Percentiles rank a stretch among this genome's conserved stretches.
These are phyloP conservation scores for Metarhizium rileyi DNA, from an alignment of 2,329 filamentous ascomycete species.

Conservation along the genomic window DNA sequence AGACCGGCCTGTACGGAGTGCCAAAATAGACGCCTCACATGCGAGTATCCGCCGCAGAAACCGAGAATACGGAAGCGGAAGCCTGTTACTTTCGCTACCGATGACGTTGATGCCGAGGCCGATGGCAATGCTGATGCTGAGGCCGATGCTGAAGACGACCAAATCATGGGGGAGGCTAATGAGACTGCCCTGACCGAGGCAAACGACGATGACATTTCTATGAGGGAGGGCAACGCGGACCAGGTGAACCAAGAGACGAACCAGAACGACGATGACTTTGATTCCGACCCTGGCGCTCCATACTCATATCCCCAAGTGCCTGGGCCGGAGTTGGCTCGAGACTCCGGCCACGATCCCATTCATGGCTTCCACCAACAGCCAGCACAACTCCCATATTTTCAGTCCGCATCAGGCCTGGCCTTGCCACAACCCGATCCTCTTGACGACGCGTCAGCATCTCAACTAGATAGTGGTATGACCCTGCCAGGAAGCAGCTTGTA, in stretches of 20 bases:
- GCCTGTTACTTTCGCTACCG: constrained; percentile 11
- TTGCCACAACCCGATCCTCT: constrained; percentile 16
- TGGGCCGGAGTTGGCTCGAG: constrained; percentile 11
- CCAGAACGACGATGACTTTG: neutral
- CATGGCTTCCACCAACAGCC: constrained; percentile 11
- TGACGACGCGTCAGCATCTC: constrained; percentile 1
- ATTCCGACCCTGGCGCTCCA: constrained; percentile 2
- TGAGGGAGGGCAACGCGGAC: constrained; percentile 4
- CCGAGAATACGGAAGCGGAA: constrained; percentile 15
- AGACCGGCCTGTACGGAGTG: constrained; percentile 31
- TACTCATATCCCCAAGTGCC: constrained; percentile 21
- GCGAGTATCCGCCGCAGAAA: constrained; percentile 29
- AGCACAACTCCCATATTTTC: constrained; percentile 18
- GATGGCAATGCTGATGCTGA: no score
- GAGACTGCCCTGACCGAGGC: constrained; percentile 4
- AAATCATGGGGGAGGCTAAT: constrained; percentile 7
- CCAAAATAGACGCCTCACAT: constrained; percentile 18
- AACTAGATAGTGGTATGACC: constrained; percentile 6
- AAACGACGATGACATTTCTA: constrained; percentile 8
- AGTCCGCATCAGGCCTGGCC: constrained; percentile 15
- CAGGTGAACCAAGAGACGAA: neutral
- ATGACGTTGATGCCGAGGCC: neutral
- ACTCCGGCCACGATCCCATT: constrained; percentile 10
- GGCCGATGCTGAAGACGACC: constrained; percentile 7
- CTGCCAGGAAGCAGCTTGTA: constrained; percentile 12